Percentiles rank a stretch among this genome's conserved stretches.
phyloP scores from a whole-genome alignment of 257 asterid genomes.

The Ballota nigra region DNA sequence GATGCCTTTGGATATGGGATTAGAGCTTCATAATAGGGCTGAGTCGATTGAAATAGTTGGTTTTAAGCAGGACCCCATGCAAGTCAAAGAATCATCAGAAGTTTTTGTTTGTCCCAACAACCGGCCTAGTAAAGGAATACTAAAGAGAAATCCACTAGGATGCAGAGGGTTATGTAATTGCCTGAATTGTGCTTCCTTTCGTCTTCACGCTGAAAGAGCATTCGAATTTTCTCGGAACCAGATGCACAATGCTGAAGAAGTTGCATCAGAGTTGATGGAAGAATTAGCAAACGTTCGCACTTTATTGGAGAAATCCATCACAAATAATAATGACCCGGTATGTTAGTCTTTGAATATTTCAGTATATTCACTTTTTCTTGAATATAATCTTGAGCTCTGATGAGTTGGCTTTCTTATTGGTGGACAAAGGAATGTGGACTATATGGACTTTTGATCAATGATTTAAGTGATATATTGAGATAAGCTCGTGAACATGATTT shows the following conservation, averaged over 20 bases:
- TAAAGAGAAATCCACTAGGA: constrained; percentile 67
- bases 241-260: constrained; percentile 76
- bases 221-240: constrained; percentile 82
- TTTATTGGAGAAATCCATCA: constrained; percentile 47
- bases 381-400: neutral
- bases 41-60: constrained; percentile 17
- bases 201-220: constrained; percentile 79
- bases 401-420: neutral
- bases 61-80: constrained; percentile 20
- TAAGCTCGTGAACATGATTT: neutral
- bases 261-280: constrained; percentile 55
- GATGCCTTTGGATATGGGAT: constrained; percentile 18
- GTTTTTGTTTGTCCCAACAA: constrained; percentile 16
- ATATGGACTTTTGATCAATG: neutral
- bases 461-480: neutral
- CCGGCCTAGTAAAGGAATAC: constrained; percentile 52
- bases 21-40: constrained; percentile 9
- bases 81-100: constrained; percentile 12
- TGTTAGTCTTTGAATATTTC: constrained; percentile 8
- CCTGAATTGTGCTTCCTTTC: constrained; percentile 79
- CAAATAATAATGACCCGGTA: constrained; percentile 40
- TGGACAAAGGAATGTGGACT: neutral
- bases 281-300: constrained; percentile 57
- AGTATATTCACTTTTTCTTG: constrained; percentile 7
- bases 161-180: constrained; percentile 87